Percentiles rank a stretch among this genome's conserved stretches.
phyloP scores from a whole-genome alignment of 1,284 basidiomycete species.

The Trichosporon inkin region DNA sequence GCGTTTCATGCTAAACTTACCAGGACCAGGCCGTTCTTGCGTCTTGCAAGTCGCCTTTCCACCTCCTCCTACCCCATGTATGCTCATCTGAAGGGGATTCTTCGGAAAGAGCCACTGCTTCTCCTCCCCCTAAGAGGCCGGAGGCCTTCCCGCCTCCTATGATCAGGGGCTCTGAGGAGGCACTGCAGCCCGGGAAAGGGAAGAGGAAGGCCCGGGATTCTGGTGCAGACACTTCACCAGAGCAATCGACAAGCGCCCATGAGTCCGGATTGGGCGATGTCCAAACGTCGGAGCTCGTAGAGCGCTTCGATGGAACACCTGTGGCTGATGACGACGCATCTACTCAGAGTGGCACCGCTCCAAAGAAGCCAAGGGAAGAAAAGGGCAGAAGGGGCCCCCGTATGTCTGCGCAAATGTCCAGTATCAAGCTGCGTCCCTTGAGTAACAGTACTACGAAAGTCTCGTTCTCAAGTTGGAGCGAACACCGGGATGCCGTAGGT shows the following conservation, averaged over 20 bases:
- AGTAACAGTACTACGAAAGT: not conserved
- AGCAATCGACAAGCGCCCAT: not conserved
- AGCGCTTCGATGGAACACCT: not conserved
- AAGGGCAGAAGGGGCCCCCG: slow-evolving; percentile 10
- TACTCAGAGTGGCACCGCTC: not conserved
- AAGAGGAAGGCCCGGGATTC: slow-evolving; percentile 27
- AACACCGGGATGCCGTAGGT: slow-evolving; percentile 40
- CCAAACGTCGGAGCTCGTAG: not conserved
- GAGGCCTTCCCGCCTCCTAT: slow-evolving; percentile 31
- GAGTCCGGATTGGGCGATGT: not conserved
- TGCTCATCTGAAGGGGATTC: slow-evolving; percentile 24
- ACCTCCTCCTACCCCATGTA: slow-evolving; percentile 39
- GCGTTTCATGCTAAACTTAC: not conserved
- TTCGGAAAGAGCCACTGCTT: not conserved
- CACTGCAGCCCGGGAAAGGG: slow-evolving; percentile 17
- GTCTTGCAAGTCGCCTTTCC: slow-evolving; percentile 40
- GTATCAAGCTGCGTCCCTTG: not conserved
- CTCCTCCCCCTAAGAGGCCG: slow-evolving; percentile 29
- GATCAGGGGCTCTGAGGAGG: not conserved
- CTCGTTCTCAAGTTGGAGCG: slow-evolving; percentile 20
- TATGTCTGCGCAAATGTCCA: not conserved
- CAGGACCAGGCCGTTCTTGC: slow-evolving; percentile 12
- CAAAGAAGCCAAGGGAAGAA: slow-evolving; percentile 8
- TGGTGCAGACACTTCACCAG: not conserved
- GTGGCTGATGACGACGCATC: not conserved